phyloP scores from a whole-genome alignment of 371 early-diverging fungal genomes.

The Syncephalastrum monosporum region DNA sequence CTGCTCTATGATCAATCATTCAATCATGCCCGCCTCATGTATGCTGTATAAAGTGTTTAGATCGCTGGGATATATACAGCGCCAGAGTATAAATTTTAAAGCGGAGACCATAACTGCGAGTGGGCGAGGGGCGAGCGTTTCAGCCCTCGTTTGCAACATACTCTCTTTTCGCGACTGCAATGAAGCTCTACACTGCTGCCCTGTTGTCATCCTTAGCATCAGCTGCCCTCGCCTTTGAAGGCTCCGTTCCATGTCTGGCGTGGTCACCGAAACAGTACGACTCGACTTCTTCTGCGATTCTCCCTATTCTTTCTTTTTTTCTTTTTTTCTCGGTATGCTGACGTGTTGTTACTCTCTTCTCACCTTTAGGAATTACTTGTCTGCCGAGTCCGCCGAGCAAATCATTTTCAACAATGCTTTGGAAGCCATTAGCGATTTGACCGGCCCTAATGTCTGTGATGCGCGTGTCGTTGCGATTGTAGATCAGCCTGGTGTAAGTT shows the following conservation, averaged over 20 bases:
- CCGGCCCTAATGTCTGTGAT: slow-evolving; percentile 34
- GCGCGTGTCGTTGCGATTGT: slow-evolving; percentile 41
- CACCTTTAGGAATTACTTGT: slow-evolving; percentile 21
- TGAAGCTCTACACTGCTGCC: slow-evolving; percentile 23
- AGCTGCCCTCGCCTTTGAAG: slow-evolving; percentile 24
- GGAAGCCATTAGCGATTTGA: slow-evolving; percentile 29
- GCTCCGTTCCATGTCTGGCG: slow-evolving; percentile 19
- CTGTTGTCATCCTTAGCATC: slow-evolving; percentile 17
- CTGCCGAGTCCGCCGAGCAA: slow-evolving; percentile 21
- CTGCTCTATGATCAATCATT: too few species aligned
- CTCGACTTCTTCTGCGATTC: neutral
- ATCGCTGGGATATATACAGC: too few species aligned
- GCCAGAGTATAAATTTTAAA: too few species aligned
- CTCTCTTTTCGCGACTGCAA: slow-evolving; percentile 4
- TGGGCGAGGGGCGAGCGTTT: slow-evolving; percentile 1
- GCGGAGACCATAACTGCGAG: too few species aligned
- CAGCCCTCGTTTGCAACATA: slow-evolving; percentile 1
- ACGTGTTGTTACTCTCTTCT: slow-evolving; percentile 4
- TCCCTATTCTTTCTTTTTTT: neutral
- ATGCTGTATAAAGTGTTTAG: too few species aligned
- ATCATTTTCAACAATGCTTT: slow-evolving; percentile 25
- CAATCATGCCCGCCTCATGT: too few species aligned
- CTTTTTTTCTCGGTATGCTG: neutral
- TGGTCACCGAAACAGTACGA: slow-evolving; percentile 26
- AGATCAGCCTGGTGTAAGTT: slow-evolving; percentile 46